phyloP scores from a whole-genome alignment of 176 grass and related monocot genomes.

The Lolium multiflorum region DNA sequence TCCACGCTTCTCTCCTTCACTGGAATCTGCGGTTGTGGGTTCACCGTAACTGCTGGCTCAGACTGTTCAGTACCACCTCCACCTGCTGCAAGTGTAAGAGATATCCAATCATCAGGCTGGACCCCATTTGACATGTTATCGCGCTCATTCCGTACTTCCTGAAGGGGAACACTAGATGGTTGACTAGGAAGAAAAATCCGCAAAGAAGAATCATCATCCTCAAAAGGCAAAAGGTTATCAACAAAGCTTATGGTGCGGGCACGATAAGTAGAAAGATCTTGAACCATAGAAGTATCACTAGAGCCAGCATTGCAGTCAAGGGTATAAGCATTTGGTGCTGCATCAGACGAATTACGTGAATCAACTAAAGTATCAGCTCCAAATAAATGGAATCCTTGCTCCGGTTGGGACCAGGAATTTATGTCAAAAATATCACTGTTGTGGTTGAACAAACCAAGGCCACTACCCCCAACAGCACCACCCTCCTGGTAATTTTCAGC shows the following conservation, averaged over 20 bases:
- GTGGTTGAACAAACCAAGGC: constrained; percentile 60
- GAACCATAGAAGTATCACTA: constrained; percentile 45
- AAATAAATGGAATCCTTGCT: constrained; percentile 73
- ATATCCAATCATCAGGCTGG: constrained; percentile 78
- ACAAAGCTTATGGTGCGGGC: constrained; percentile 55
- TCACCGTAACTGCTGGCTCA: constrained; percentile 44
- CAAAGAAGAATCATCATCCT: constrained; percentile 61
- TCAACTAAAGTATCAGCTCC: constrained; percentile 58
- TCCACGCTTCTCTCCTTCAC: constrained; percentile 46
- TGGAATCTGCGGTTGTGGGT: constrained; percentile 49
- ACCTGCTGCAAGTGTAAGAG: constrained; percentile 73
- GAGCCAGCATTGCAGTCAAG: constrained; percentile 55
- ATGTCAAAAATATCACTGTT: constrained; percentile 77
- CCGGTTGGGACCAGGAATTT: constrained; percentile 57
- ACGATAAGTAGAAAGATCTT: constrained; percentile 53
- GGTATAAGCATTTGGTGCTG: constrained; percentile 57
- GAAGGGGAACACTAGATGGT: constrained; percentile 58
- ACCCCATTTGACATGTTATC: constrained; percentile 54
- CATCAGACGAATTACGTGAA: constrained; percentile 55
- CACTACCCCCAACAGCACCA: constrained; percentile 47
- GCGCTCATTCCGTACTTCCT: constrained; percentile 50
- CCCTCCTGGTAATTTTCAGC: constrained; percentile 67
- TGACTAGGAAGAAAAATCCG: constrained; percentile 79
- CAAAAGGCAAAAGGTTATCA: constrained; percentile 73
- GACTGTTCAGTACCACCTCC: constrained; percentile 53